Conservation (phyloP, 2,329 filamentous ascomycete species). For the Aspergillus fumigatus region DNA sequence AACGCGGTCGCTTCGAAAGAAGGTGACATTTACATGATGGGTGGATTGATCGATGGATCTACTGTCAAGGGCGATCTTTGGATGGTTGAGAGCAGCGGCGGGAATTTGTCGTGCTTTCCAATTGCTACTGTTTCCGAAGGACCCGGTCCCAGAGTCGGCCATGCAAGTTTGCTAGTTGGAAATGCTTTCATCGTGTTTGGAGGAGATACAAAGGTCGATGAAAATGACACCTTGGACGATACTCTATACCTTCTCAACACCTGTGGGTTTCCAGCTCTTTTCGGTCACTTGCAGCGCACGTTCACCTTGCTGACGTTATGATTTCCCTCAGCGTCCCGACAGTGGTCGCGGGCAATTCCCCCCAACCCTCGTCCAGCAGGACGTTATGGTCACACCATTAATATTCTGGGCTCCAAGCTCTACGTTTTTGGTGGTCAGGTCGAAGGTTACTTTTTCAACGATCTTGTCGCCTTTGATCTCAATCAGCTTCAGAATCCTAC, state of each 20-base stretch:
- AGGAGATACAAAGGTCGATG: slow-evolving; percentile 95
- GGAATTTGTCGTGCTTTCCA: slow-evolving; percentile 84
- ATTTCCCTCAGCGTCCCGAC: slow-evolving; percentile 70
- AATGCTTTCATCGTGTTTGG: slow-evolving; percentile 99
- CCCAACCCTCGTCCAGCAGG: slow-evolving; percentile 80
- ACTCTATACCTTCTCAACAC: slow-evolving; percentile 96
- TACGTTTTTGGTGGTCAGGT: slow-evolving; percentile 98
- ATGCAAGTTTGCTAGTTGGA: slow-evolving; percentile 88
- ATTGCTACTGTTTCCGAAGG: slow-evolving; percentile 89
- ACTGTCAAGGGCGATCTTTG: slow-evolving; percentile 96
- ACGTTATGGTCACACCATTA: slow-evolving; percentile 92
- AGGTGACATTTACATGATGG: slow-evolving; percentile 96
- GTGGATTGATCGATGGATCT: slow-evolving; percentile 87
- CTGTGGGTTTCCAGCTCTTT: slow-evolving; percentile 59
- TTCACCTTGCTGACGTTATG: slow-evolving; percentile 1
- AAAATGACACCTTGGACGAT: slow-evolving; percentile 85
- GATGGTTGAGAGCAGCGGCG: slow-evolving; percentile 86
- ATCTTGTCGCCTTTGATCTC: slow-evolving; percentile 88
- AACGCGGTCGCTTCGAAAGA: slow-evolving; percentile 92
- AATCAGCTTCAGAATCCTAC: slow-evolving; percentile 88
- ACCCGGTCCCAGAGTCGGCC: slow-evolving; percentile 89
- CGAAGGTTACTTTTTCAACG: slow-evolving; percentile 97
- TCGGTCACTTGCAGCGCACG: slow-evolving; percentile 10
- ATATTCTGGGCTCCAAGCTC: slow-evolving; percentile 94
- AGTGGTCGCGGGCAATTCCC: slow-evolving; percentile 93